Conservation (phyloP, 164 flowering plant species). For the Aristolochia contorta region DNA sequence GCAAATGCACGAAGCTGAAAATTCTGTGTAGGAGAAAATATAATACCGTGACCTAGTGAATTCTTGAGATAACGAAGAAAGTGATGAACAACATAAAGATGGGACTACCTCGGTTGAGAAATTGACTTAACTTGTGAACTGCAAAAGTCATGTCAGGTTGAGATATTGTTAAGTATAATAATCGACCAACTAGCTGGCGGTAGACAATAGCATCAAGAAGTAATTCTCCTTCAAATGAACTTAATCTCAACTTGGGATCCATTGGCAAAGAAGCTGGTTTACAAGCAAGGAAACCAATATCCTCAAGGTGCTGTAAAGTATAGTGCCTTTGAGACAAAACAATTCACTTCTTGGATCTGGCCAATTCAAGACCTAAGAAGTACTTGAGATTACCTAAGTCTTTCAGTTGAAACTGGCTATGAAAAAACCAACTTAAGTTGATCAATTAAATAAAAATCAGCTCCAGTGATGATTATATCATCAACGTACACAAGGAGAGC, state of each 20-base stretch:
- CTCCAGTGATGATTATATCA: too few species aligned
- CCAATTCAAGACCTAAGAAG: too few species aligned
- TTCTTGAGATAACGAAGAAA: background rate
- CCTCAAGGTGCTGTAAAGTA: too few species aligned
- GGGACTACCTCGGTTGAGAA: background rate
- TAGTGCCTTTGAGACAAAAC: too few species aligned
- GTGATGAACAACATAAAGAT: background rate
- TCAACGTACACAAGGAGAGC: too few species aligned
- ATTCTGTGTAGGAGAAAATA: too few species aligned
- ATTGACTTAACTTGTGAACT: background rate
- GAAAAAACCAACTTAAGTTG: background rate
- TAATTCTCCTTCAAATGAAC: background rate
- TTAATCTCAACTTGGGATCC: background rate
- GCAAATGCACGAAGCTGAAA: too few species aligned
- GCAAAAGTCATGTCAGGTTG: background rate
- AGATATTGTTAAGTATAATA: background rate
- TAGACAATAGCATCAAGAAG: too few species aligned
- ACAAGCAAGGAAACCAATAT: too few species aligned
- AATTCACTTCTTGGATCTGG: too few species aligned
- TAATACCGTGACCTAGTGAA: background rate
- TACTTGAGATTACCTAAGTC: too few species aligned
- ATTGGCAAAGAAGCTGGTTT: background rate
- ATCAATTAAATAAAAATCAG: background rate
- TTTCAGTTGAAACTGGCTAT: background rate
- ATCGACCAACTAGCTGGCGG: background rate